phyloP scores from a whole-genome alignment of 2,329 filamentous ascomycete genomes.

The Fusarium protoensiforme region DNA sequence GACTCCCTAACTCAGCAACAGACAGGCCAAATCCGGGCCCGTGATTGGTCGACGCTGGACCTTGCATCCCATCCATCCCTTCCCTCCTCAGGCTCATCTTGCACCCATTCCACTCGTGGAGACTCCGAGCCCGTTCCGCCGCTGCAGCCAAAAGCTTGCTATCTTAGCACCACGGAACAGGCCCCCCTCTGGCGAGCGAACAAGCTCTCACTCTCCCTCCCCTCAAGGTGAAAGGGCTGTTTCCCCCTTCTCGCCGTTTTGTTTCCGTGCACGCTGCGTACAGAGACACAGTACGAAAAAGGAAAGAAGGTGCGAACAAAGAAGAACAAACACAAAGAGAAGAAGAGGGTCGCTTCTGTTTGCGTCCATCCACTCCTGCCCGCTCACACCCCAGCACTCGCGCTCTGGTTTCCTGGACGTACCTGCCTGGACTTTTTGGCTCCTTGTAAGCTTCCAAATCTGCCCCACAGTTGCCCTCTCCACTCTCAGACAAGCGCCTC shows the following conservation, averaged over 20 bases:
- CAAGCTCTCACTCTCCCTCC: background rate
- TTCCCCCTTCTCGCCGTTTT: background rate
- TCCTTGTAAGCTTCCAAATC: constrained; percentile 27
- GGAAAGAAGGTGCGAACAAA: background rate
- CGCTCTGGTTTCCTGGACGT: constrained; percentile 13
- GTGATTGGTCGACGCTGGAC: constrained; percentile 37
- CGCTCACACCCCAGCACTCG: constrained; percentile 26
- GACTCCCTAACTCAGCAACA: constrained; percentile 45
- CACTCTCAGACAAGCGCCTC: constrained; percentile 43
- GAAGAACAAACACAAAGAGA: constrained; percentile 16
- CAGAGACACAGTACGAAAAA: background rate
- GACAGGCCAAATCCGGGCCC: constrained; percentile 32
- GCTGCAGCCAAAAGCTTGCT: constrained; percentile 29
- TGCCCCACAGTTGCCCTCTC: constrained; percentile 37
- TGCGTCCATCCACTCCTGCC: constrained; percentile 15
- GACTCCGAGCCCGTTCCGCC: constrained; percentile 25
- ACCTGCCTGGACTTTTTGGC: constrained; percentile 16
- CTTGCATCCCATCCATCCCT: constrained; percentile 31
- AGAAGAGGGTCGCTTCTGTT: constrained; percentile 20
- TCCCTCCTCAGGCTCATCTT: constrained; percentile 32
- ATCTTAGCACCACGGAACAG: constrained; percentile 16
- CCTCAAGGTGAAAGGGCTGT: background rate
- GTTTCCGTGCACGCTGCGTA: background rate
- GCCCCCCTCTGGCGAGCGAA: constrained; percentile 19
- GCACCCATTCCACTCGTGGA: constrained; percentile 38